A percentile compares a stretch with the other conserved stretches of the same genome.
These are phyloP conservation scores for Didymella sp. DNA, from an alignment of 2,329 filamentous ascomycete species.

Conservation along the genomic window DNA sequence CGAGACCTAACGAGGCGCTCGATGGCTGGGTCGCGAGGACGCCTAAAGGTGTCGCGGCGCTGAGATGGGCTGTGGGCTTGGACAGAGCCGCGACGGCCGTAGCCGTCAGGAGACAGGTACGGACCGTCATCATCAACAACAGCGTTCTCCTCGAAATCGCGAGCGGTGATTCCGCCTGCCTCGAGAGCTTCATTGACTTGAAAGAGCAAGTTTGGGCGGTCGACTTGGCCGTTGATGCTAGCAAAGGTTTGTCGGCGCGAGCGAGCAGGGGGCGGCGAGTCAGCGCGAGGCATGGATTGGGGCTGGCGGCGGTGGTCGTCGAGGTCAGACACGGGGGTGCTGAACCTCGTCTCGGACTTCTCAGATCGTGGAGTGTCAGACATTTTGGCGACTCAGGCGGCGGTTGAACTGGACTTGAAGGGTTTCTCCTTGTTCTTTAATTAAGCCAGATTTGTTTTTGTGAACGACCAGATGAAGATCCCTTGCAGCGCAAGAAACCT, in stretches of 20 bases:
- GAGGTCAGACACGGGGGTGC: slow-evolving; percentile 77
- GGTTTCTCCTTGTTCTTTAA: slow-evolving; percentile 13
- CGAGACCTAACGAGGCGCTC: slow-evolving; percentile 52
- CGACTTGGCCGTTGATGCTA: slow-evolving; percentile 60
- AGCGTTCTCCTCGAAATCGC: slow-evolving; percentile 91
- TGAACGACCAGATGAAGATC: slow-evolving; percentile 13
- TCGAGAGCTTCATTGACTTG: slow-evolving; percentile 56
- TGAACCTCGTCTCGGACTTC: slow-evolving; percentile 68
- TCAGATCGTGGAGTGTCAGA: slow-evolving; percentile 71
- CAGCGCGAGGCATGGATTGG: slow-evolving; percentile 65
- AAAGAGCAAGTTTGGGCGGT: slow-evolving; percentile 54
- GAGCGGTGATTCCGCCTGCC: slow-evolving; percentile 57
- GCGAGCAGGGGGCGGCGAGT: slow-evolving; percentile 58
- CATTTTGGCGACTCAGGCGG: slow-evolving; percentile 51
- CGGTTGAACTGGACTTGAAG: slow-evolving; percentile 32
- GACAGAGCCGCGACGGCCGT: slow-evolving; percentile 57
- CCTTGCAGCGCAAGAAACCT: slow-evolving; percentile 44
- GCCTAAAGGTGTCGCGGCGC: slow-evolving; percentile 55
- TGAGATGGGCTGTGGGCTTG: slow-evolving; percentile 44
- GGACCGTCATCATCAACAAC: slow-evolving; percentile 74
- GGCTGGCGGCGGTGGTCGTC: slow-evolving; percentile 84
- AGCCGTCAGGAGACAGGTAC: slow-evolving; percentile 53
- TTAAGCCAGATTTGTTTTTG: slow-evolving; percentile 37
- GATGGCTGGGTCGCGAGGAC: slow-evolving; percentile 46
- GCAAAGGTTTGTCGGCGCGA: slow-evolving; percentile 75